Conservation (phyloP, 1,284 basidiomycete genomes). For the Moesziomyces parantarcticus region DNA sequence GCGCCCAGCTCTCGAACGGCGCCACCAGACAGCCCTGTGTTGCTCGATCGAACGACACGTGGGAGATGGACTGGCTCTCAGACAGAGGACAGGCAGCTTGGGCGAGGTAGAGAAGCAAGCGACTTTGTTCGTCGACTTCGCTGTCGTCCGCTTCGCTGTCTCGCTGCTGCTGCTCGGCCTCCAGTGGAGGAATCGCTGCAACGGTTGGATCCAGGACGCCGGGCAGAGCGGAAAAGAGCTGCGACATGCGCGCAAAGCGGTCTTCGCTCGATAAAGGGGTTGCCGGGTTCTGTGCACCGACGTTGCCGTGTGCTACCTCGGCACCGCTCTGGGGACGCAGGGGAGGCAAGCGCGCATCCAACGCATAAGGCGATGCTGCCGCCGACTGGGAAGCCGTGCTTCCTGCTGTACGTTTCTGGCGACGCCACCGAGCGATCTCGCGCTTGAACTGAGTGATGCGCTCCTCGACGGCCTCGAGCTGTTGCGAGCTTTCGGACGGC, state of each 20-base stretch:
- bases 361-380: conserved; percentile 14
- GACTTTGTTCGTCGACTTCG: conserved; percentile 2
- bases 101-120: conserved; percentile 28
- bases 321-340: neutral
- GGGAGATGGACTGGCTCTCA: conserved; percentile 13
- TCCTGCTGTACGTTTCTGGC: conserved; percentile 18
- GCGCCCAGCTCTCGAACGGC: conserved; percentile 51
- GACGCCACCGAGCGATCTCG: conserved; percentile 39
- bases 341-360: conserved; percentile 1
- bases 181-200: neutral
- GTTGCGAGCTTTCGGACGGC: conserved; percentile 5
- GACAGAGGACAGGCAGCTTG: conserved; percentile 19
- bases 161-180: neutral
- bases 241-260: conserved; percentile 33
- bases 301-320: neutral
- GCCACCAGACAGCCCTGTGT: conserved; percentile 31
- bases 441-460: conserved; percentile 32
- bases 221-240: conserved; percentile 33
- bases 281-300: neutral
- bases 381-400: neutral
- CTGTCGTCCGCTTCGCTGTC: neutral
- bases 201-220: conserved; percentile 10
- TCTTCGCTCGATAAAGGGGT: conserved; percentile 2
- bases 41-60: conserved; percentile 24
- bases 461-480: conserved; percentile 16